Evolutionary conservation across 192 early-diverging fungal genomes (phyloP), one percentile per base, ranked within the genome.

Genomic region (Chytriomyces hyalinus): DNA sequence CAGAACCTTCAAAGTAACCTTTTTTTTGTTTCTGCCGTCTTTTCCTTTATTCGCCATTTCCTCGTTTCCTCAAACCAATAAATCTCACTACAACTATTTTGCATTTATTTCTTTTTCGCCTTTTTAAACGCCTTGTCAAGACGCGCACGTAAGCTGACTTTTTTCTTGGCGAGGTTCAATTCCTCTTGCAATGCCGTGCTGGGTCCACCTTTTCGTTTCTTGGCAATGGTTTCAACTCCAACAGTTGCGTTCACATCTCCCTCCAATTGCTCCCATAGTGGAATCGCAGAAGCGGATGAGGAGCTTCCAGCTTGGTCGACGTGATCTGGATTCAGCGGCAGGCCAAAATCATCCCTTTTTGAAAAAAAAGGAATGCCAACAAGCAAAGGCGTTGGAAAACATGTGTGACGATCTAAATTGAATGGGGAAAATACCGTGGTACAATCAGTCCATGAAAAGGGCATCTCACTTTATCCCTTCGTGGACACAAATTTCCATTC

Each of bases 381-480:
- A 66, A 66, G 50, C 4, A 15, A 22, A 66, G 4, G 5, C 0
- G 15, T 24, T n/a, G 0, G 15, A 15, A 48, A n/a, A 48, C 4
- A n/a, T n/a, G 15, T 20, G 3, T 3, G 3, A 59, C 57, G 57
- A 6, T 59, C 57, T 59, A n/a, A 59, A 59, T n/a, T n/a, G 13
- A n/a, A 20, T n/a, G 13, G 2, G 26, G 26, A 15, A 43, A 20
- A 13, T 49, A 75, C 75, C 75, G 17, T 7, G 75, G 45, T 13
- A 76, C 67, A 60, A 70, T 69, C 7, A 67, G 15, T 48, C 75
- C 75, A 70, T 76, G 75, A 17, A 76, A 49, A 51, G 75, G 75
- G 44, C 75, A 76, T 26, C 51, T 65, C 13, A 68, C 22, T 45
- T 20, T 65, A 44, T 76, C 75, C 36, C 65, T 26, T 44, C 75